Percentiles rank a stretch among this genome's conserved stretches.
phyloP scores from a whole-genome alignment of 2,329 filamentous ascomycete genomes.

The Colletotrichum destructivum region DNA sequence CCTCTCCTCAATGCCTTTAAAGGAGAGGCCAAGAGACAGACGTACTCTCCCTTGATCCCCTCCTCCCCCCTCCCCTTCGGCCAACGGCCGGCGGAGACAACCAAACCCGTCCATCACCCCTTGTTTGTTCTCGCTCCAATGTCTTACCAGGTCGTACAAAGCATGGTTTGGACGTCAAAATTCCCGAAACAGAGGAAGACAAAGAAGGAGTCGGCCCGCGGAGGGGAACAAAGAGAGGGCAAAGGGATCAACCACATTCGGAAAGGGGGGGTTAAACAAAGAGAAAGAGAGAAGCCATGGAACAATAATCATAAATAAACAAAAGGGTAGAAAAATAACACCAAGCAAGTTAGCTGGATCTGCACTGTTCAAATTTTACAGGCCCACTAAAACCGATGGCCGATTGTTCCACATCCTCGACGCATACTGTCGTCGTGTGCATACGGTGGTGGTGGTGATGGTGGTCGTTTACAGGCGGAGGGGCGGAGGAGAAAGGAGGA shows the following conservation, averaged over 20 bases:
- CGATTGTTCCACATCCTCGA: conserved; percentile 22
- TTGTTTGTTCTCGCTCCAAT: background rate
- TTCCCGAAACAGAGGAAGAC: conserved; percentile 3
- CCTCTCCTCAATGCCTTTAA: background rate
- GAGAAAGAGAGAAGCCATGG: too few relatives aligned
- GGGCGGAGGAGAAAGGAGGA: conserved; percentile 10
- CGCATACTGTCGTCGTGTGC: background rate
- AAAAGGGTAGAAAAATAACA: conserved; percentile 4
- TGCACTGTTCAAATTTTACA: conserved; percentile 37
- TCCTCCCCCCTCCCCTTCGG: background rate
- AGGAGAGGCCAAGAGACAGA: background rate
- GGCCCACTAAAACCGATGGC: conserved; percentile 29
- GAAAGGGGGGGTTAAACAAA: too few relatives aligned
- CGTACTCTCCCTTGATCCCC: conserved; percentile 8
- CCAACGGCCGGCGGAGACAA: conserved; percentile 19
- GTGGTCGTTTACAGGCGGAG: conserved; percentile 5
- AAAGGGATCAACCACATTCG: background rate
- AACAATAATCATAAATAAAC: background rate
- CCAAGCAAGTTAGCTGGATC: conserved; percentile 12
- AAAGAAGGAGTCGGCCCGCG: background rate
- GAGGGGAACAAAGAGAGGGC: conserved; percentile 1
- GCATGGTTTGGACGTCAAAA: background rate
- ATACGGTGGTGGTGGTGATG: conserved; percentile 2
- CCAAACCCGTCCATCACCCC: background rate
- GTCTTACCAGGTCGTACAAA: background rate